Evolutionary conservation across 306 rosid species (phyloP).

Genomic region (Benincasa hispida): DNA sequence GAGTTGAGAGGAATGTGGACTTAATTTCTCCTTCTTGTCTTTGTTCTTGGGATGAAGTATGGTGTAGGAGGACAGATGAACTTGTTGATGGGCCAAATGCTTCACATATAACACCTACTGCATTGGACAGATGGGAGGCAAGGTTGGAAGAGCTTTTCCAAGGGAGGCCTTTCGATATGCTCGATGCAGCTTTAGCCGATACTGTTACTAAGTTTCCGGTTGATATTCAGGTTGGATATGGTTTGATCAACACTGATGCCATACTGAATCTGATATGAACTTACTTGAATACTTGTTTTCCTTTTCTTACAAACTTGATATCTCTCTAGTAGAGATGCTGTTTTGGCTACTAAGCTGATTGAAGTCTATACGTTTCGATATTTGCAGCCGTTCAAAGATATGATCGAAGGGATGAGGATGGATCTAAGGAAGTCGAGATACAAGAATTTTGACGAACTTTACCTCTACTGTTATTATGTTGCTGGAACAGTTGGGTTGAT

Average conservation of each 20-base stretch:
- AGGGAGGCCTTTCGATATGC: conserved; percentile 83
- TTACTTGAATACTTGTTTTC: not conserved
- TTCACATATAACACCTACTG: conserved; percentile 75
- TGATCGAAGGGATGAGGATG: conserved; percentile 89
- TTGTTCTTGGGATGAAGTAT: conserved; percentile 37
- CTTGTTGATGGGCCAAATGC: conserved; percentile 95
- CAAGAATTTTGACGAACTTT: conserved; percentile 72
- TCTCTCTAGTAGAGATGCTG: not conserved
- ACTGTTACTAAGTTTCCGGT: conserved; percentile 63
- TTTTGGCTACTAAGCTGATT: not conserved
- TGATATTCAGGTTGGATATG: conserved; percentile 57
- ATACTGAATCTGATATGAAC: not conserved
- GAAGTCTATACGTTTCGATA: not conserved
- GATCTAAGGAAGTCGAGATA: conserved; percentile 80
- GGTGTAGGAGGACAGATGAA: conserved; percentile 98
- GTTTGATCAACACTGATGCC: not conserved
- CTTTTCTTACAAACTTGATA: not conserved
- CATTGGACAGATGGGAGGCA: conserved; percentile 80
- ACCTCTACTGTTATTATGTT: conserved; percentile 88
- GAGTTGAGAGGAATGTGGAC: not conserved
- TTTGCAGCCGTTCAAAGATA: conserved; percentile 80
- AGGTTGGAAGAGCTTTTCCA: conserved; percentile 56
- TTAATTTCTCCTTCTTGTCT: not conserved
- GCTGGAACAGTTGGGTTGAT: conserved; percentile 96
- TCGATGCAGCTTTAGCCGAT: conserved; percentile 83